phyloP scores from a whole-genome alignment of 2,329 filamentous ascomycete genomes.

The Penicillium hesseltinei region DNA sequence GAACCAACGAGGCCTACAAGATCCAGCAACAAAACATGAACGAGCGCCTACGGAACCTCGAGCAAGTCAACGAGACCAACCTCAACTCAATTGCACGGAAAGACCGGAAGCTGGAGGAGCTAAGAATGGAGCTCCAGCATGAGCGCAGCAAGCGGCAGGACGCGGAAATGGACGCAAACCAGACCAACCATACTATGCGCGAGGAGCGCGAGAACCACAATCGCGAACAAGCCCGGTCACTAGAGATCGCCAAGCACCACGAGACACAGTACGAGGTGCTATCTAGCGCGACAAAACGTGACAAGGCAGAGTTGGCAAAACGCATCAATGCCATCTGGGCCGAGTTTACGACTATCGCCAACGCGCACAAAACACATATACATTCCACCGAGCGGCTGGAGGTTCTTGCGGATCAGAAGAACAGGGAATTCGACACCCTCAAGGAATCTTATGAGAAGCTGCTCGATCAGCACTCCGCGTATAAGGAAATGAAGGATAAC shows the following conservation, averaged over 20 bases:
- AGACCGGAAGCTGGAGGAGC: conserved; percentile 49
- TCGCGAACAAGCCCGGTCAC: conserved; percentile 38
- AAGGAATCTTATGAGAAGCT: conserved; percentile 43
- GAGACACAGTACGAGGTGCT: conserved; percentile 47
- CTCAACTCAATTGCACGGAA: conserved; percentile 47
- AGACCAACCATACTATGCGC: conserved; percentile 39
- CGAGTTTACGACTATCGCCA: conserved; percentile 35
- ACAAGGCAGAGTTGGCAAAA: conserved; percentile 41
- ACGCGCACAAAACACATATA: conserved; percentile 38
- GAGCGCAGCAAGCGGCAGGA: conserved; percentile 43
- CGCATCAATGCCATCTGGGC: conserved; percentile 40
- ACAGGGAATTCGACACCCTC: conserved; percentile 42
- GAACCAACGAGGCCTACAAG: conserved; percentile 47
- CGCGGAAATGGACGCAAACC: conserved; percentile 42
- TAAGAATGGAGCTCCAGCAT: conserved; percentile 42
- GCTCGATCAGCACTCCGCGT: conserved; percentile 40
- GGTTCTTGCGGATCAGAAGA: conserved; percentile 47
- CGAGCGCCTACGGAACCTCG: conserved; percentile 46
- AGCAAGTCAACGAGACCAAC: conserved; percentile 49
- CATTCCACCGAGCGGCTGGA: conserved; percentile 43
- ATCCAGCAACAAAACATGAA: conserved; percentile 46
- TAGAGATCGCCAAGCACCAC: conserved; percentile 40
- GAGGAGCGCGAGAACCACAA: conserved; percentile 42
- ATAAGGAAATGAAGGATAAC: conserved; percentile 43
- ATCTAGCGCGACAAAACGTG: conserved; percentile 40